These are phyloP conservation scores for Venturia asperata DNA, from an alignment of 2,329 filamentous ascomycete genomes.

Conservation along the genomic window DNA sequence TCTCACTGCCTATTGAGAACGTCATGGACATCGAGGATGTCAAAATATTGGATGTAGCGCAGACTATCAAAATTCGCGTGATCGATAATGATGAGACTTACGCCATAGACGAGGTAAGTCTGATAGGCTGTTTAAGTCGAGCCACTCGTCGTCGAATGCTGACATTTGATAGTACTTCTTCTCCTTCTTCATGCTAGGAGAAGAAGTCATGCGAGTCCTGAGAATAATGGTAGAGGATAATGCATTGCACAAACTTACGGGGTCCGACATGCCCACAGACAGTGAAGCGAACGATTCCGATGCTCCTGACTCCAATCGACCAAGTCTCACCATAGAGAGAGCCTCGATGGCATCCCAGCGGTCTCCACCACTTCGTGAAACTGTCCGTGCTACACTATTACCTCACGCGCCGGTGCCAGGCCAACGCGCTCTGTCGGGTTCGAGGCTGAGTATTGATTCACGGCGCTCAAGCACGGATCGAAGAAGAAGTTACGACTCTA, in stretches of 20 bases:
- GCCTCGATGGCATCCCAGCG: conserved; percentile 19
- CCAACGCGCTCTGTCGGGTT: conserved; percentile 29
- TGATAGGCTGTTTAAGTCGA: background rate
- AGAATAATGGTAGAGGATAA: conserved; percentile 64
- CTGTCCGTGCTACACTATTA: conserved; percentile 40
- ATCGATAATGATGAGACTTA: conserved; percentile 92
- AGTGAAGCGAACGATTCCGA: conserved; percentile 12
- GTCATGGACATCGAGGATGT: conserved; percentile 90
- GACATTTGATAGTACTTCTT: conserved; percentile 69
- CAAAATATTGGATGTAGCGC: conserved; percentile 81
- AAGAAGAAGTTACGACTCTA: conserved; percentile 18
- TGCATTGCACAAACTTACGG: conserved; percentile 31
- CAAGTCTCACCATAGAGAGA: background rate
- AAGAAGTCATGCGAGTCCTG: conserved; percentile 74
- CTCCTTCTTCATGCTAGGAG: conserved; percentile 82
- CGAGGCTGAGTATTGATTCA: conserved; percentile 28
- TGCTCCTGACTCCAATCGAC: conserved; percentile 4
- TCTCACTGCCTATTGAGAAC: conserved; percentile 80
- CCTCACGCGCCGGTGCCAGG: conserved; percentile 31
- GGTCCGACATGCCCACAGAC: conserved; percentile 13
- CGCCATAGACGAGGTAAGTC: conserved; percentile 78
- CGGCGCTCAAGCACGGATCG: conserved; percentile 32
- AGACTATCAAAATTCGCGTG: conserved; percentile 88
- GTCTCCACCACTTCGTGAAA: conserved; percentile 30
- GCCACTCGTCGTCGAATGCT: background rate